A percentile compares a stretch with the other conserved stretches of the same genome.
Conservation (phyloP, 768 basidiomycete genomes). For the Suillus tomentosus region DNA sequence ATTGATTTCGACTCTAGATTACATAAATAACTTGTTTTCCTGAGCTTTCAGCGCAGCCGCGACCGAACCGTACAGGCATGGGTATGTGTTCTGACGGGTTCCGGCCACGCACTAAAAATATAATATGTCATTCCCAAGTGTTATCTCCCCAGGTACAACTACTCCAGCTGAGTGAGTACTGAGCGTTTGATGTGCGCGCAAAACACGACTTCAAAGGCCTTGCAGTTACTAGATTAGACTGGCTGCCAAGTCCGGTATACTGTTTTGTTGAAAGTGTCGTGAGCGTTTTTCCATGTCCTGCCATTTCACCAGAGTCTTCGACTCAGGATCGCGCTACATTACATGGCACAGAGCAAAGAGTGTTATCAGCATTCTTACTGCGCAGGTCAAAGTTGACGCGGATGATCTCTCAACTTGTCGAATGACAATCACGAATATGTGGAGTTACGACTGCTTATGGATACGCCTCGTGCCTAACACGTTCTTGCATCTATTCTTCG, state of each 20-base stretch:
- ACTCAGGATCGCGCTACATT: neutral
- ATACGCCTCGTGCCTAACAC: constrained; percentile 3
- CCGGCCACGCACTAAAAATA: neutral
- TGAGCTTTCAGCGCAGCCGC: neutral
- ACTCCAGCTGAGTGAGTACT: too few relatives aligned
- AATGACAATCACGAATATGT: neutral
- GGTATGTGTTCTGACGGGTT: neutral
- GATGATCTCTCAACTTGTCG: neutral
- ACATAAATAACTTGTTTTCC: neutral
- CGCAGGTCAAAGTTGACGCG: neutral
- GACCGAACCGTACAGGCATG: neutral
- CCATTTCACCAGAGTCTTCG: too few relatives aligned
- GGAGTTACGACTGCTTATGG: neutral
- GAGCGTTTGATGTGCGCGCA: neutral
- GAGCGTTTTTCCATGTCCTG: neutral
- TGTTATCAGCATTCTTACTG: neutral
- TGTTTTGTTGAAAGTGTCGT: neutral
- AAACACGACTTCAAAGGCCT: neutral
- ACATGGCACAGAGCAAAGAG: too few relatives aligned
- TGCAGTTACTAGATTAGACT: neutral
- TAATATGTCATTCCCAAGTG: neutral
- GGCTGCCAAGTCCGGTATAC: neutral
- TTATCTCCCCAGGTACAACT: neutral
- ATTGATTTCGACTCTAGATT: constrained; percentile 3
- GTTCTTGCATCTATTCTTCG: neutral